phyloP scores from a whole-genome alignment of 768 basidiomycete species.

The Serpula lacrymans region DNA sequence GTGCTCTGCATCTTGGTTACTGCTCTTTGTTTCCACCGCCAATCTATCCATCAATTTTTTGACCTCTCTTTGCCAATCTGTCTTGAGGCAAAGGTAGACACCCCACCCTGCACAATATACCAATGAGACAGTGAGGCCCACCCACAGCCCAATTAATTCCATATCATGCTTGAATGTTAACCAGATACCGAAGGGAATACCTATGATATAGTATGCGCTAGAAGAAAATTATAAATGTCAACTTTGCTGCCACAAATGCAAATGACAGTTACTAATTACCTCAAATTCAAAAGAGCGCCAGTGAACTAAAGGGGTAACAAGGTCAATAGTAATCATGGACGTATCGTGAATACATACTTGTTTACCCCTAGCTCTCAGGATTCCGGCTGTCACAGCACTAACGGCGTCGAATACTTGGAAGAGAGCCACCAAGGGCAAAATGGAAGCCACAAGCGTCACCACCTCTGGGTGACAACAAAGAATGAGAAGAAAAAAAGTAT shows the following conservation, averaged over 20 bases:
- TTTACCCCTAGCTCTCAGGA: constrained; percentile 81
- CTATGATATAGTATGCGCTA: constrained; percentile 77
- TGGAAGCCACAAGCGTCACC: constrained; percentile 44
- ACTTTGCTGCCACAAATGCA: background rate
- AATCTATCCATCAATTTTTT: constrained; percentile 52
- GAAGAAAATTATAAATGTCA: background rate
- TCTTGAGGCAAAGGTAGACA: constrained; percentile 47
- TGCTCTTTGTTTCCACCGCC: constrained; percentile 36
- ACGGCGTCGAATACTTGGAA: constrained; percentile 88
- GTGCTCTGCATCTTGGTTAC: background rate
- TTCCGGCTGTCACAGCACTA: constrained; percentile 63
- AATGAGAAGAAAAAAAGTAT: constrained; percentile 3
- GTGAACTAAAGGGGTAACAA: constrained; percentile 46
- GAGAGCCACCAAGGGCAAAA: constrained; percentile 72
- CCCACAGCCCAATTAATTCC: constrained; percentile 77
- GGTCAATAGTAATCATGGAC: too few species aligned
- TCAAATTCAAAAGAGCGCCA: constrained; percentile 78
- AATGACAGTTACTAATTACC: constrained; percentile 32
- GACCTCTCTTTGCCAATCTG: constrained; percentile 70
- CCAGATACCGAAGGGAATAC: constrained; percentile 79
- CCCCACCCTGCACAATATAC: constrained; percentile 55
- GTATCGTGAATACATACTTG: constrained; percentile 46
- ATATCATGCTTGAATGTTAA: constrained; percentile 61
- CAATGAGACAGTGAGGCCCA: constrained; percentile 71
- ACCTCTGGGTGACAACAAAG: constrained; percentile 37